phyloP scores from a whole-genome alignment of 371 early-diverging fungal species.

The Mucor velutinosus region DNA sequence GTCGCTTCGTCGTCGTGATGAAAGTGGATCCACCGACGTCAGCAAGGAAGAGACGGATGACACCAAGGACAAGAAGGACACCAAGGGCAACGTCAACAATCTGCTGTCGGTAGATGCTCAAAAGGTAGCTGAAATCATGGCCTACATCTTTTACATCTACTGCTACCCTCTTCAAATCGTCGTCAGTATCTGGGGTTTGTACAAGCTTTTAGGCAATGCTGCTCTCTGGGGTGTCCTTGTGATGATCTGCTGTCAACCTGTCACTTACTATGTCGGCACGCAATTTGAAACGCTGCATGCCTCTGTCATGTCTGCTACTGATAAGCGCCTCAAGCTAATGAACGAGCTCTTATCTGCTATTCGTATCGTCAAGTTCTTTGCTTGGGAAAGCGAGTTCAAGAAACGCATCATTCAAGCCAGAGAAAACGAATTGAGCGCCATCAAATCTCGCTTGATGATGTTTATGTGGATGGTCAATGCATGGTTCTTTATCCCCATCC shows the following conservation, averaged over 20 bases:
- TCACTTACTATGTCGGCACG: conserved; percentile 56
- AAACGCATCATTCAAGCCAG: conserved; percentile 53
- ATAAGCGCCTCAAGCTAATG: conserved; percentile 65
- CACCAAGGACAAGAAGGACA: conserved; percentile 7
- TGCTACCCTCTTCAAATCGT: conserved; percentile 61
- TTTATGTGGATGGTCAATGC: conserved; percentile 48
- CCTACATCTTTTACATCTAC: conserved; percentile 62
- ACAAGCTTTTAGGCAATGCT: conserved; percentile 64
- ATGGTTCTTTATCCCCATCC: conserved; percentile 45
- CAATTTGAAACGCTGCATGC: conserved; percentile 54
- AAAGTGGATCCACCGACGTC: conserved; percentile 24
- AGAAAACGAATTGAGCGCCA: conserved; percentile 49
- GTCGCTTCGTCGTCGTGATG: conserved; percentile 57
- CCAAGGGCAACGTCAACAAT: conserved; percentile 50
- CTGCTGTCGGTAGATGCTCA: conserved; percentile 63
- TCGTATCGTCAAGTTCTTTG: conserved; percentile 83
- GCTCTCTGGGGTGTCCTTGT: conserved; percentile 67
- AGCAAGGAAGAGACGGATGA: not conserved
- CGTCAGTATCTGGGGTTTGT: conserved; percentile 63
- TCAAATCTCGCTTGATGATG: conserved; percentile 45
- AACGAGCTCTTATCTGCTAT: conserved; percentile 76
- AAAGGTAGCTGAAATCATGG: conserved; percentile 53
- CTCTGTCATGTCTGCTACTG: conserved; percentile 61
- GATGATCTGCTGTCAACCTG: conserved; percentile 62
- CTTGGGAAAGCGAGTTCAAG: conserved; percentile 77